Evolutionary conservation across 441 rosid species (phyloP).

Genomic region (California macrophylla): DNA sequence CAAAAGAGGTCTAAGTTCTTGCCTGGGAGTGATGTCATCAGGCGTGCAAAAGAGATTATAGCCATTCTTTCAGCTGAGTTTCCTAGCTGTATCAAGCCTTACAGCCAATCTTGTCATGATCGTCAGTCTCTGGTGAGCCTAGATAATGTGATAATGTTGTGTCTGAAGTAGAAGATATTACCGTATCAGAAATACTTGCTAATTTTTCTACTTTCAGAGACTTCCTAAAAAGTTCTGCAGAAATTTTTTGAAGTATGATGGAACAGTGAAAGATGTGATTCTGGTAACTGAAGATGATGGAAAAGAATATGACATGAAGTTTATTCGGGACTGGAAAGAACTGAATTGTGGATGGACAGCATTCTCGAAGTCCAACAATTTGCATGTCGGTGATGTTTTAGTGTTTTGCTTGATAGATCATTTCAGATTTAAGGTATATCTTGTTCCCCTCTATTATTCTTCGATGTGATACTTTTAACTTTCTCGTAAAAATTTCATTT

Average conservation of each 20-base stretch:
- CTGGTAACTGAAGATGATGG: neutral
- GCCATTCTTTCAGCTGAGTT: neutral
- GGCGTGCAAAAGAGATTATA: neutral
- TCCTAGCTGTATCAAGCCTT: neutral
- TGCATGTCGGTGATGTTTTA: neutral
- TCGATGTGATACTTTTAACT: neutral
- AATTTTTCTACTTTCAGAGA: neutral
- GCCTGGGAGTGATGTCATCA: neutral
- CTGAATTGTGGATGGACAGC: neutral
- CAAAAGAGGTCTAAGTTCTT: neutral
- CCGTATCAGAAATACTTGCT: neutral
- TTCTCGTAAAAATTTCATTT: neutral
- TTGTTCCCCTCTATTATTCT: neutral
- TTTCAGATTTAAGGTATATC: neutral
- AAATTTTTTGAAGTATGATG: neutral
- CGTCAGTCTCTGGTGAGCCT: neutral
- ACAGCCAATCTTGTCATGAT: neutral
- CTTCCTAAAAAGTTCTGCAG: neutral
- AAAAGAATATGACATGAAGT: neutral
- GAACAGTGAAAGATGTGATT: neutral
- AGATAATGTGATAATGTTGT: neutral
- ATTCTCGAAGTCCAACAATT: neutral
- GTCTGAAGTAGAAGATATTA: neutral
- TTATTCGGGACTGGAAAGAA: neutral
- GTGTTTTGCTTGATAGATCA: neutral